These are phyloP conservation scores for Nematocida displodere DNA, from an alignment of 371 early-diverging fungal genomes.

Conservation along the genomic window DNA sequence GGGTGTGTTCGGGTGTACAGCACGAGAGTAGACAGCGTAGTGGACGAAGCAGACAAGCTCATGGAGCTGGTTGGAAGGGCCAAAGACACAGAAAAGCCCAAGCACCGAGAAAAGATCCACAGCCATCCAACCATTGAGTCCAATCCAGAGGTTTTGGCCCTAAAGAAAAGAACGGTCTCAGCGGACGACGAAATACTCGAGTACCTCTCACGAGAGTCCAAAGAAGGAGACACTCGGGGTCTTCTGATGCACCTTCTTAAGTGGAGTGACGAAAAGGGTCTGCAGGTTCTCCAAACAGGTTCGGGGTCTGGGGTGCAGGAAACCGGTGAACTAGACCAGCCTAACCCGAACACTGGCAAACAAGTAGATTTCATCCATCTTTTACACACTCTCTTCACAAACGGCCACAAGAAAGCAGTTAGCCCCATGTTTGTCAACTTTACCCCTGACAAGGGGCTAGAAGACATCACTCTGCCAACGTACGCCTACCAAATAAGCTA, in stretches of 20 bases:
- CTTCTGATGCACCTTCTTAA: conserved; percentile 47
- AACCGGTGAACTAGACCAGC: not conserved
- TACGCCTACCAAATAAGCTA: conserved; percentile 51
- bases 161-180: conserved; percentile 16
- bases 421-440: conserved; percentile 45
- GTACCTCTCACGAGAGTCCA: conserved; percentile 35
- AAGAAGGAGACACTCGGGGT: conserved; percentile 52
- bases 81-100: conserved; percentile 48
- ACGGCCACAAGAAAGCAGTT: conserved; percentile 11
- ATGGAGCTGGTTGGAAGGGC: conserved; percentile 55
- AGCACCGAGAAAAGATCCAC: conserved; percentile 15
- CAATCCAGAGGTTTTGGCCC: conserved; percentile 33
- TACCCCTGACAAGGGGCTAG: conserved; percentile 38
- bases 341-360: not conserved
- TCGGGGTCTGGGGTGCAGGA: not conserved
- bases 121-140: conserved; percentile 36
- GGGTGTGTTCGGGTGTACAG: conserved; percentile 96
- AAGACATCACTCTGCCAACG: conserved; percentile 32
- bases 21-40: conserved; percentile 91
- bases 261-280: conserved; percentile 29
- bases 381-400: not conserved
- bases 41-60: conserved; percentile 82
- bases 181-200: conserved; percentile 45
- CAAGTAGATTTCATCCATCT: not conserved
- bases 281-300: not conserved